Base-by-base conservation (phyloP, 2,329 filamentous ascomycete genomes). In the Harringtonia aguacate region DNA sequence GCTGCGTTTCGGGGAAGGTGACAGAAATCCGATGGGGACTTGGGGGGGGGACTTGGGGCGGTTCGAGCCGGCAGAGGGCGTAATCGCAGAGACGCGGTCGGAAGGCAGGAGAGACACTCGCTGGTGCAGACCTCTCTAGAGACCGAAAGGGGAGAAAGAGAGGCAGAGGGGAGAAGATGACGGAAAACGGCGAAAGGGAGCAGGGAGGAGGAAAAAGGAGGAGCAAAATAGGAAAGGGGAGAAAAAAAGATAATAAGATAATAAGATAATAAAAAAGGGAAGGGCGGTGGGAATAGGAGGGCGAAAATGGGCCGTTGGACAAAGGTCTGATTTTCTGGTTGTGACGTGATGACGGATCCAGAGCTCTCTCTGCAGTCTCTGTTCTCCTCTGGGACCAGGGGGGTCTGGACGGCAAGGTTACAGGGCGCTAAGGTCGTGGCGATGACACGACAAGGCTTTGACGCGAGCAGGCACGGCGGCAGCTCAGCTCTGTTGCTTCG, bases 361-460 rank as follows among this genome's bases (percentile, higher is more conserved):
- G 29, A 40, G 29, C 33, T 35, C n/a, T 17, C 9, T 18, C 5
- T 18, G 18, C 20, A 38, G 29, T 12, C 21, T 37, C 9, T 22
- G 4, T 24, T 13, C 21, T 24, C 20, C n/a, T n/a, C n/a, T n/a
- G n/a, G n/a, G n/a, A n/a, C n/a, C n/a, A n/a, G 31, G 15, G 17
- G 31, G 31, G 31, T 34, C 15, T 34, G 15, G 31, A 34, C 31
- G 31, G n/a, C n/a, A n/a, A n/a, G n/a, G n/a, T n/a, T n/a, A n/a
- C 15, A 18, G 13, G 31, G 36, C 37, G 36, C 31, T 24, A 36
- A 36, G 24, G 30, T 7, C 15, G n/a, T 24, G 30, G 29, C 33
- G 29, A 39, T 39, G 36, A 30, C 10, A 39, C 42, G 42, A 39
- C 42, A 24, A 44, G 42, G 42, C 42, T 44, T 31, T 30, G 27